Conservation (phyloP, 495 filamentous ascomycete genomes). For the Coniosporium apollinis region DNA sequence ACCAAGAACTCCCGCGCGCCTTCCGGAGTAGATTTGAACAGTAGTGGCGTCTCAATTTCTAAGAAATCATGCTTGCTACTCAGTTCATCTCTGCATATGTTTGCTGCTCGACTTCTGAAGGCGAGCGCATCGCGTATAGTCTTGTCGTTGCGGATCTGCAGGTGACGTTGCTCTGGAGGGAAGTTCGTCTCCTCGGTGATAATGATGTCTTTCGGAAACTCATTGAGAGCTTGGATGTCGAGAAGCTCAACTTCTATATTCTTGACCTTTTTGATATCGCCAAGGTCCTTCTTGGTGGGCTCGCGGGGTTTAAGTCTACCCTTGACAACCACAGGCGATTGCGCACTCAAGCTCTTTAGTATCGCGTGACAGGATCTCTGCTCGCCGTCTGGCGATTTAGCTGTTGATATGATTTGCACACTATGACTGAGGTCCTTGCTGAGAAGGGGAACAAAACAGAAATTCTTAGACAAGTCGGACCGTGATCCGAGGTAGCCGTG, state of each 20-base stretch:
- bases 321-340: slow-evolving; percentile 1
- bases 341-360: slow-evolving; percentile 20
- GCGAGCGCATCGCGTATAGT: slow-evolving; percentile 43
- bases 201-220: slow-evolving; percentile 60
- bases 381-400: slow-evolving; percentile 14
- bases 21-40: slow-evolving; percentile 97
- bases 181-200: slow-evolving; percentile 54
- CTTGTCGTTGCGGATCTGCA: slow-evolving; percentile 62
- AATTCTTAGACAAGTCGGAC: slow-evolving; percentile 43
- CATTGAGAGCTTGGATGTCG: slow-evolving; percentile 52
- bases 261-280: slow-evolving; percentile 19
- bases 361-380: slow-evolving; percentile 24
- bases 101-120: slow-evolving; percentile 37
- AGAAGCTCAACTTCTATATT: slow-evolving; percentile 43
- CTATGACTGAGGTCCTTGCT: slow-evolving; percentile 30
- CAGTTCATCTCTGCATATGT: slow-evolving; percentile 36
- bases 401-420: slow-evolving; percentile 38
- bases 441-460: slow-evolving; percentile 51
- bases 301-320: slow-evolving; percentile 4
- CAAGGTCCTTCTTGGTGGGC: slow-evolving; percentile 3
- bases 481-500: slow-evolving; percentile 56
- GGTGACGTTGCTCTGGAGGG: slow-evolving; percentile 54
- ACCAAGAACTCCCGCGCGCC: slow-evolving; percentile 93
- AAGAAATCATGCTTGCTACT: slow-evolving; percentile 35
- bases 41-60: slow-evolving; percentile 78